Percentiles rank a stretch among this genome's conserved stretches.
These are phyloP conservation scores for Pueraria montana DNA, from an alignment of 306 rosid species.

Conservation along the genomic window DNA sequence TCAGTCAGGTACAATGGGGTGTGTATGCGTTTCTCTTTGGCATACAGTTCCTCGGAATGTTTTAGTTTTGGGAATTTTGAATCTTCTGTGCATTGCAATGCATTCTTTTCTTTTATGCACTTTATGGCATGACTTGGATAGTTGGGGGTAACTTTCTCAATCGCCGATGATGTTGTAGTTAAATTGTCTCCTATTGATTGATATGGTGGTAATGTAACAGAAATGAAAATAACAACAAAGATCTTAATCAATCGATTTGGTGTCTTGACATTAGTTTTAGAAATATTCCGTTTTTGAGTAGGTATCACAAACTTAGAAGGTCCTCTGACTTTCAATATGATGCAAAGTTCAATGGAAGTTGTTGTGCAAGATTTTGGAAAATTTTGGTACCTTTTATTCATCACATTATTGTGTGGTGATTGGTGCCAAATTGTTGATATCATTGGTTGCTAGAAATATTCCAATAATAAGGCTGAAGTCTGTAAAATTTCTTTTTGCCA, in stretches of 20 bases:
- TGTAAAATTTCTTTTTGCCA: constrained; percentile 10
- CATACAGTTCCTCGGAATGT: constrained; percentile 28
- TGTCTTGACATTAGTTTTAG: neutral
- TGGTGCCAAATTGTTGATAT: neutral
- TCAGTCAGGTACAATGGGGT: neutral
- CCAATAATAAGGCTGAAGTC: neutral
- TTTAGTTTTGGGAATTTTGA: constrained; percentile 5
- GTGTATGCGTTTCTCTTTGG: neutral
- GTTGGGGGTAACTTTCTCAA: constrained; percentile 5
- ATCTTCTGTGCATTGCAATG: constrained; percentile 10
- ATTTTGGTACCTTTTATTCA: neutral
- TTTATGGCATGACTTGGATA: constrained; percentile 14
- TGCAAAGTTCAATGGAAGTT: constrained; percentile 12
- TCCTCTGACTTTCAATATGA: neutral
- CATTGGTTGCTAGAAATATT: constrained; percentile 25
- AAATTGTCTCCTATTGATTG: neutral
- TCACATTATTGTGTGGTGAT: neutral
- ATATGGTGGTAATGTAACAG: neutral
- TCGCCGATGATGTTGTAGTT: neutral
- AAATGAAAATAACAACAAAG: neutral
- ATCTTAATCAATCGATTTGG: neutral
- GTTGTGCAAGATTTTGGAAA: constrained; percentile 12
- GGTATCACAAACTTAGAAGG: neutral
- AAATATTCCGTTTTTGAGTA: neutral
- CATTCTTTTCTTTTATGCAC: constrained; percentile 17